Evolutionary conservation across 305 asterid species (phyloP).

Genomic region (Fraxinus velutina): DNA sequence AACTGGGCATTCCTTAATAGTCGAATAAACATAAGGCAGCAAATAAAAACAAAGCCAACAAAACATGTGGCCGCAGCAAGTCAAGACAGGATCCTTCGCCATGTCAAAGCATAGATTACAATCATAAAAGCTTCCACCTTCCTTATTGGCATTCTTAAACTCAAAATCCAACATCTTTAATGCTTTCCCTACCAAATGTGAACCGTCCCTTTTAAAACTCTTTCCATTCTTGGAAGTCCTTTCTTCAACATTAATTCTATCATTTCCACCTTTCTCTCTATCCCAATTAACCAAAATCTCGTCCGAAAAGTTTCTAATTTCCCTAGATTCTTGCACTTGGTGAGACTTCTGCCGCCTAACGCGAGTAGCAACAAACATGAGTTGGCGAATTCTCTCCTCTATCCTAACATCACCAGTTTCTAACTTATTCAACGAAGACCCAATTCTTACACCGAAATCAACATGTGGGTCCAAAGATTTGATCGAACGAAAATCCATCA

Average conservation of each 20-base stretch:
- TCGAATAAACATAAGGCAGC: constrained; percentile 60
- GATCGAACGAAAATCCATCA: constrained; percentile 65
- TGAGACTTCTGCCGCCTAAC: constrained; percentile 64
- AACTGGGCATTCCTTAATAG: constrained; percentile 73
- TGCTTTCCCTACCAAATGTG: constrained; percentile 71
- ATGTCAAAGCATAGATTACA: constrained; percentile 67
- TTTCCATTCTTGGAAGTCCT: constrained; percentile 38
- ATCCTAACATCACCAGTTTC: constrained; percentile 54
- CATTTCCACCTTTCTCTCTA: constrained; percentile 29
- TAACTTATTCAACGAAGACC: constrained; percentile 48
- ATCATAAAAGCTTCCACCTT: constrained; percentile 65
- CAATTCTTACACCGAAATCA: constrained; percentile 38
- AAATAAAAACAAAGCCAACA: constrained; percentile 90
- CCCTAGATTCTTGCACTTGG: constrained; percentile 33
- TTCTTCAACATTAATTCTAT: constrained; percentile 19
- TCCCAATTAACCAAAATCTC: constrained; percentile 25
- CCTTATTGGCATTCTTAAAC: constrained; percentile 43
- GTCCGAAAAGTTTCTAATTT: constrained; percentile 21
- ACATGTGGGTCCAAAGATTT: constrained; percentile 42
- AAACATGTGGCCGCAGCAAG: constrained; percentile 82
- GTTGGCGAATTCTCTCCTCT: constrained; percentile 70
- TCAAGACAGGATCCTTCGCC: constrained; percentile 72
- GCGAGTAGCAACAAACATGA: constrained; percentile 65
- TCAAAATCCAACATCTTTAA: constrained; percentile 47
- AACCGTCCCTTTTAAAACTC: constrained; percentile 62